Base-by-base conservation (phyloP, 441 rosid genomes). In the Brassica hybrid region DNA sequence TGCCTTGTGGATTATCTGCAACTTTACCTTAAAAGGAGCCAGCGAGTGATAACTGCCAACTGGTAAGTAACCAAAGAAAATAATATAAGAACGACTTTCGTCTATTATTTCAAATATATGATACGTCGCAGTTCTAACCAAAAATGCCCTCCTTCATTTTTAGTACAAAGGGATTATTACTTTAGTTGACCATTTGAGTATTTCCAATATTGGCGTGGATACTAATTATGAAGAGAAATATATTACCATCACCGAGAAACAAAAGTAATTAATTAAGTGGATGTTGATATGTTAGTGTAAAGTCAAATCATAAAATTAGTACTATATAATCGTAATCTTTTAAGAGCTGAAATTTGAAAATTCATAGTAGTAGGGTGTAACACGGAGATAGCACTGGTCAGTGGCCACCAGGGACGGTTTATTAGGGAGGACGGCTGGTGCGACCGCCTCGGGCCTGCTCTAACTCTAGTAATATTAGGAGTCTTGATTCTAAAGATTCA, bases 21-120 rank as follows among this genome's bases (percentile, higher is more conserved):
- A 50, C 77, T 78, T 72, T 73, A 43, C 34, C 77, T 52, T 21
- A 67, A 67, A 78, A 66, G 67, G 14, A 38, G 63, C 21, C 32
- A 45, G 23, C 52, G 13, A 45, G n/a, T 13, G 72, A 56, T 71
- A 3, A 13, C 48, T 25, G 27, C 27, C 27, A 25, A 25, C 34
- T 13, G 76, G 41, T 71, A 57, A 64, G 71, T 56, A 65, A 71
- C 52, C 56, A 71, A 60, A 71, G 76, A 65, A 71, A 58, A 5
- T 10, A 11, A 58, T 13, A 71, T 66, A 25, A 58, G 72, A 72
- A 59, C 77, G 34, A 65, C 73, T 78, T 67, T 60, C 60, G 58
- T 57, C 3, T 67, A 58, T 57, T 45, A 66, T 72, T 30, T 30
- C 63, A 72, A 58, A 76, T 64, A 63, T 69, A 56, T 30, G 34